Base-by-base conservation (phyloP, 371 early-diverging fungal species). In the Smittium culicis region DNA sequence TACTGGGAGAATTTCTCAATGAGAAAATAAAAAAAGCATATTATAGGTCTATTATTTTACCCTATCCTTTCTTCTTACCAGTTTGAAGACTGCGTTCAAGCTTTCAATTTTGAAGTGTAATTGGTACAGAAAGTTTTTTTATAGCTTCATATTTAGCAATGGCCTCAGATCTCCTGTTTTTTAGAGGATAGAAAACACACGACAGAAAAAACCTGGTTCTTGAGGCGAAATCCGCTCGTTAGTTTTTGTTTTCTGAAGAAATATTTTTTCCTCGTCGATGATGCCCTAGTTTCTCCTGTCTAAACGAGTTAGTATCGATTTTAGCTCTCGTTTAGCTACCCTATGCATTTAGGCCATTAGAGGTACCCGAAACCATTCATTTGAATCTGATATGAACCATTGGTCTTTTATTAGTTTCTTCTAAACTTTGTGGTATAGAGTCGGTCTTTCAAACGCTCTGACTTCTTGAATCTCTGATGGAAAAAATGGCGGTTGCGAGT, bases 91-190 rank as follows among this genome's bases (percentile, higher is more conserved):
- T 17, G 35, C 30, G 8, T 14, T 32, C 24, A 62, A 35, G 17
- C 34, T 30, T 62, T 62, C 25, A 14, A 62, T 30, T 35, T 62
- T 62, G 62, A 62, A 62, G 24, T 32, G 11, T 14, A 32, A 11
- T 35, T 32, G 5, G 3, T 14, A 30, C 30, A 62, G 20, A 32
- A 28, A 30, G 3, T 24, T 35, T 16, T 62, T 62, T 30, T 8
- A 30, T 2, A 25, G 62, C 32, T 62, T 62, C 35, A 62, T 8
- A 35, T 62, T 62, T 8, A 62, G 35, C 17, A 62, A 14, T 35
- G 62, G 62, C 8, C 62, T 62, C 8, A 14, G 14, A 8, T 62
- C 30, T 30, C 62, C 62, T 32, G 62, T 30, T 62, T 62, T 62
- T 35, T 62, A 8, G 5, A 31, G 62, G 8, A 62, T 30, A 2